These are phyloP conservation scores for Pseudogymnoascus sp. DNA, from an alignment of 2,329 filamentous ascomycete genomes.

Conservation along the genomic window DNA sequence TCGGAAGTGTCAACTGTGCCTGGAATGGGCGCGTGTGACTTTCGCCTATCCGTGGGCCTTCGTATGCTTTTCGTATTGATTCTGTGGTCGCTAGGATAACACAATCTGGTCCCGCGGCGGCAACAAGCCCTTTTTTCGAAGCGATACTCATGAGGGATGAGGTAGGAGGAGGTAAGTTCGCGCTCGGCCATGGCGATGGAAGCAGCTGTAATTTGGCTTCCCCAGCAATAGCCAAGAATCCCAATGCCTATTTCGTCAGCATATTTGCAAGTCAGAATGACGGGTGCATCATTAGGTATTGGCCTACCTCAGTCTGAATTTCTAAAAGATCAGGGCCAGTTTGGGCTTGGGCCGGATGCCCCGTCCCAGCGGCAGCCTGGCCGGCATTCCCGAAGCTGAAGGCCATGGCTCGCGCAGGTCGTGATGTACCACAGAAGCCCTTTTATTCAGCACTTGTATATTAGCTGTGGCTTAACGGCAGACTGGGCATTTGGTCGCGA, in stretches of 20 bases:
- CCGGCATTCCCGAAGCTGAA: conserved; percentile 51
- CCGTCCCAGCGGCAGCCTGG: conserved; percentile 33
- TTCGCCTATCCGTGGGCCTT: conserved; percentile 48
- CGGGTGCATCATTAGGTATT: background rate
- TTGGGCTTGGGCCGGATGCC: conserved; percentile 32
- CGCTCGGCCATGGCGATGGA: conserved; percentile 65
- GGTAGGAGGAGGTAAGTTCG: conserved; percentile 58
- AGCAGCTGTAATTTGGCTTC: conserved; percentile 76
- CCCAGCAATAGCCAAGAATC: conserved; percentile 71
- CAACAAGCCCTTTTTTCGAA: conserved; percentile 69
- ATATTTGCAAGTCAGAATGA: conserved; percentile 10
- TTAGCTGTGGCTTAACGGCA: background rate
- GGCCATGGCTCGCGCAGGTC: conserved; percentile 42
- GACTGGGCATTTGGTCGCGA: background rate
- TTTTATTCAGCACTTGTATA: background rate
- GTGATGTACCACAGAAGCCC: background rate
- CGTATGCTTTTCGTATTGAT: conserved; percentile 67
- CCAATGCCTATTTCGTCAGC: conserved; percentile 37
- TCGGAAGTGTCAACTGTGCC: conserved; percentile 63
- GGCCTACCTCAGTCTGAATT: conserved; percentile 71
- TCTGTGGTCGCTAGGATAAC: conserved; percentile 72
- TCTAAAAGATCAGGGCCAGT: conserved; percentile 62
- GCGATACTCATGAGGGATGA: conserved; percentile 81
- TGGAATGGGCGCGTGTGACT: conserved; percentile 61
- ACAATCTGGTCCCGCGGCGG: conserved; percentile 75